phyloP scores from a whole-genome alignment of 116 monocot genomes.

The Posidonia oceanica region DNA sequence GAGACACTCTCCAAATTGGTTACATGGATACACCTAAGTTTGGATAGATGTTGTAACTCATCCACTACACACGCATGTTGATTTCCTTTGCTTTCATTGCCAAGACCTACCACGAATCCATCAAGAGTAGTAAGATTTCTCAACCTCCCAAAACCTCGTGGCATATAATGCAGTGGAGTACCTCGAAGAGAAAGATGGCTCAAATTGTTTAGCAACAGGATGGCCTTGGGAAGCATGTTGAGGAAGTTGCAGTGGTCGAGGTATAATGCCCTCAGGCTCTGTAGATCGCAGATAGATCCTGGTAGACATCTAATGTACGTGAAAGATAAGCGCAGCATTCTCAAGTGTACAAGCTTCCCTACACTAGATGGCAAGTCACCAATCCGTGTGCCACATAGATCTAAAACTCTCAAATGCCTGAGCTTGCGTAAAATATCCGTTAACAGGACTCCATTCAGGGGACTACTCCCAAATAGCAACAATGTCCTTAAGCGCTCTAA shows the following conservation, averaged over 20 bases:
- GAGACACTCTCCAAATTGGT: constrained; percentile 19
- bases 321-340: constrained; percentile 16
- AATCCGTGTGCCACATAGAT: constrained; percentile 5
- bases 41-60: constrained; percentile 16
- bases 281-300: constrained; percentile 20
- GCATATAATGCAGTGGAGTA: constrained; percentile 12
- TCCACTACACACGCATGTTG: constrained; percentile 6
- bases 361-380: constrained; percentile 19
- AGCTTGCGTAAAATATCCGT: not conserved
- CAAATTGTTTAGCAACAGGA: constrained; percentile 14
- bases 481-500: not conserved
- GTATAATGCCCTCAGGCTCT: constrained; percentile 16
- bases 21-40: constrained; percentile 13
- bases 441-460: not conserved
- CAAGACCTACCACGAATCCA: constrained; percentile 8
- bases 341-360: constrained; percentile 23
- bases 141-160: constrained; percentile 16
- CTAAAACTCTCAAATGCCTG: constrained; percentile 8
- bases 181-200: constrained; percentile 11
- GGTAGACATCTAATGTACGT: constrained; percentile 21
- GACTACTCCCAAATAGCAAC: not conserved
- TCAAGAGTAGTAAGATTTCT: constrained; percentile 11
- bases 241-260: constrained; percentile 16
- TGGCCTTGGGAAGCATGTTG: constrained; percentile 13
- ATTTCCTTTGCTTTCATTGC: not conserved